Evolutionary conservation across 2,329 filamentous ascomycete genomes (phyloP), one percentile per base, ranked within the genome.

Genomic region (Xylaria sp.): DNA sequence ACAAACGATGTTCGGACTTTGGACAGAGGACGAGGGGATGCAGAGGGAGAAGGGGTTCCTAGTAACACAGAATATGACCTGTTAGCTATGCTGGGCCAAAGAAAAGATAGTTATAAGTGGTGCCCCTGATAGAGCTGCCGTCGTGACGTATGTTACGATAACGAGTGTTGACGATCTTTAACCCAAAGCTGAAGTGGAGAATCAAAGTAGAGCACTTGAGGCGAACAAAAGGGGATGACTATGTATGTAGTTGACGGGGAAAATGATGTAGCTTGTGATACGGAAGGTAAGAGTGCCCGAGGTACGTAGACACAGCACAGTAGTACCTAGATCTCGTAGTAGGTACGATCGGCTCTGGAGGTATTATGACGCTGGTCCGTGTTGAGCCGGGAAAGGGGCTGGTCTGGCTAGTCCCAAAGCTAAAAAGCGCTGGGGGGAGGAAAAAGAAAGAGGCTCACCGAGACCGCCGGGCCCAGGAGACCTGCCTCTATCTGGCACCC

Each of bases 1-100:
- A 94, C 87, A 78, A 94, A 94, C 78, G 84, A 92, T 46, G 91
- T 92, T 73, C 91, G 88, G 52, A 94, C 89, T 80, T 91, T 93
- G 71, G 91, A 93, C 50, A 94, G 86, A 28, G 90, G 91, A 75
- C 91, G 85, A 39, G 89, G 87, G 20, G 87, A 88, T 41, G 86
- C 84, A 66, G 81, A 75, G 52, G 78, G 78, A 72, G 76, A 77
- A 65, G 80, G 80, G 67, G 73, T 75, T 55, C 65, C 75, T 77
- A 67, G 75, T 80, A 70, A 80, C 79, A 79, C 73, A 63, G 70
- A 67, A 67, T 60, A 72, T 58, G 65, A 8, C 2, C 48, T 59
- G 76, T 78, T 77, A 80, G 78, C 65, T 69, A 76, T 66, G 51
- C 51, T 63, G 63, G 46, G 44, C 41, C 61, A 58, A 65, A 62